Base-by-base conservation (phyloP, 1,284 basidiomycete species). In the Pisolithus thermaeus region DNA sequence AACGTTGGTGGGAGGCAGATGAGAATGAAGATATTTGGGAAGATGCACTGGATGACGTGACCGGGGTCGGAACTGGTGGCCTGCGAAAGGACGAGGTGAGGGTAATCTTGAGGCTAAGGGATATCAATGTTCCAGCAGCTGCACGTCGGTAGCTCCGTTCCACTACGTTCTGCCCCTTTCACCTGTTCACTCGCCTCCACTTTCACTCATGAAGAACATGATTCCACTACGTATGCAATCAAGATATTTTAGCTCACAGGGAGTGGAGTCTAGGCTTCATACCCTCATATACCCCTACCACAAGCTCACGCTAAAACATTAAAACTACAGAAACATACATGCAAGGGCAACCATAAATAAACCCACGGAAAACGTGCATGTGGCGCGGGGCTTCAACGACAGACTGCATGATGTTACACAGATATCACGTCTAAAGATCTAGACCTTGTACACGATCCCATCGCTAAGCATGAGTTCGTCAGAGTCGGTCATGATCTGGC, bases 381-480 rank as follows among this genome's bases (percentile, higher is more conserved):
- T 35, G 32, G 12, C 12, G 14, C 32, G 12, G 12, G 3, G 32
- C 32, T 12, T 4, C 32, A 35, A 14, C 32, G 32, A 35, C 12
- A 12, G 12, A 8, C 28, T 3, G 28, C 28, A 9, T 30, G 28
- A 11, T 11, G 7, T 30, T 30, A 30, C 28, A 9, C 28, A 30
- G 2, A 7, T 8, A 30, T 11, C 7, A 30, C 11, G 28, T 8
- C 28, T 27, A 7, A 7, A 4, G 16, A 43, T 8, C 72, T 65
- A 86, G 48, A 88, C 79, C 63, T 81, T 86, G 68, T 88, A 90
- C 51, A 93, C 78, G 50, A 87, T 80, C 25, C 84, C 88, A 40
- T 89, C 90, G 53, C 84, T 84, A 59, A 92, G 79, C 91, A 97
- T 93, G 59, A 97, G 73, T 68, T 95, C 87, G 61, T 94, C 90